These are phyloP conservation scores for Colletotrichum simmondsii DNA, from an alignment of 2,329 filamentous ascomycete genomes.

Conservation along the genomic window DNA sequence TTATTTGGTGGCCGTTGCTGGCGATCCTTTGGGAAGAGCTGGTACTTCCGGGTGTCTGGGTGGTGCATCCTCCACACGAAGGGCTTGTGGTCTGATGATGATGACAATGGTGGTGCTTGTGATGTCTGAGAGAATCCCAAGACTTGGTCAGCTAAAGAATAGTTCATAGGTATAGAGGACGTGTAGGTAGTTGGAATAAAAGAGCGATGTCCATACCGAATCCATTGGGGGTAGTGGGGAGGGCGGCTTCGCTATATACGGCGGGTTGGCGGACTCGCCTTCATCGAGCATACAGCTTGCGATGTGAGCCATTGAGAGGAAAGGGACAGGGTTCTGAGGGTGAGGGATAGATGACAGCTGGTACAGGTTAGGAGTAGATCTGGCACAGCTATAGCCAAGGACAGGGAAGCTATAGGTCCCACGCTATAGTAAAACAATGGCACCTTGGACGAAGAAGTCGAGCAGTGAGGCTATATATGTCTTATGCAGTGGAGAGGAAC, in stretches of 20 bases:
- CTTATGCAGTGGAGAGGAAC: conserved; percentile 29
- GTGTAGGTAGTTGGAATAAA: conserved; percentile 22
- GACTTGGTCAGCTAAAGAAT: conserved; percentile 33
- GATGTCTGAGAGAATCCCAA: conserved; percentile 32
- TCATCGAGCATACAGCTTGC: conserved; percentile 67
- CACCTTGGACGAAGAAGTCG: conserved; percentile 27
- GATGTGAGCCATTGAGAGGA: conserved; percentile 69
- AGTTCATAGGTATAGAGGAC: conserved; percentile 30
- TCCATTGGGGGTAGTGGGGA: conserved; percentile 58
- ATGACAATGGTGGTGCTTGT: conserved; percentile 32
- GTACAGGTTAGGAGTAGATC: conserved; percentile 32
- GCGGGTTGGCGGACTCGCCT: conserved; percentile 48
- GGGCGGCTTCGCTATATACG: conserved; percentile 62
- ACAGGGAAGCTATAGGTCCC: conserved; percentile 33
- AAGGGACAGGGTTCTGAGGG: conserved; percentile 25
- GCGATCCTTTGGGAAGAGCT: conserved; percentile 68
- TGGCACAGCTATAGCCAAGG: conserved; percentile 36
- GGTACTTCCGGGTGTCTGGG: conserved; percentile 66
- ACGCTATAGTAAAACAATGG: conserved; percentile 30
- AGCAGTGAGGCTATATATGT: conserved; percentile 39
- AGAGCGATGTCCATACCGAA: conserved; percentile 50
- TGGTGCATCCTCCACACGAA: conserved; percentile 70
- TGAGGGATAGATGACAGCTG: conserved; percentile 28
- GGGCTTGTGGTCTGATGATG: conserved; percentile 56
- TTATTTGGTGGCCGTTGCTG: conserved; percentile 56